A percentile compares a stretch with the other conserved stretches of the same genome.
Evolutionary conservation across 805 yeast genomes (phyloP).

Genomic region (Cyberlindnera petersonii): DNA sequence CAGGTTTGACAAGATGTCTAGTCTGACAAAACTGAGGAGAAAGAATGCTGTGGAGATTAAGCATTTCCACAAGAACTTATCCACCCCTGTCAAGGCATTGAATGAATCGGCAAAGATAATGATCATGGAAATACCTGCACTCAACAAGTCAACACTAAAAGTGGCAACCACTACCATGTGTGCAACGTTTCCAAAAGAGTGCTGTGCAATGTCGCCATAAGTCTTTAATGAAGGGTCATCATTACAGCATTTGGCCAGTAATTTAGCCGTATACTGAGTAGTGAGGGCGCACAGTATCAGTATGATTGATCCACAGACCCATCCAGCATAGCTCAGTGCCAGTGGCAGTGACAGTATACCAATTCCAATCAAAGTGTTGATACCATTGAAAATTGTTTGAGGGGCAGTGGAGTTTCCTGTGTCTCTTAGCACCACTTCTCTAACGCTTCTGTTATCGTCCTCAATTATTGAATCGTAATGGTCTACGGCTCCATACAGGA

Average conservation of each 20-base stretch:
- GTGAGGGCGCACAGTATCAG: conserved; percentile 43
- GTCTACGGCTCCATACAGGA: too few species aligned
- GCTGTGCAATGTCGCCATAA: conserved; percentile 57
- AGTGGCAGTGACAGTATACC: conserved; percentile 72
- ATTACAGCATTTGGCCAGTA: conserved; percentile 46
- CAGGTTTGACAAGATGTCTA: conserved; percentile 50
- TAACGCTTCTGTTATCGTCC: conserved; percentile 16
- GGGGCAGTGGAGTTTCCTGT: conserved; percentile 55
- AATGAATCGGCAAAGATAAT: conserved; percentile 61
- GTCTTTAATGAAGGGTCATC: conserved; percentile 40
- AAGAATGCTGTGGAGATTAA: conserved; percentile 38
- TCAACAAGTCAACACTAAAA: conserved; percentile 55
- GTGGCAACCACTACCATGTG: conserved; percentile 43
- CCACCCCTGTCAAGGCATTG: conserved; percentile 41
- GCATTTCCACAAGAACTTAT: conserved; percentile 39
- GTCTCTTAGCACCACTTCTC: conserved; percentile 14
- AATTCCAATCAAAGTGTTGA: conserved; percentile 72
- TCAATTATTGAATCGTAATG: too few species aligned
- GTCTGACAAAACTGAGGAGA: conserved; percentile 49
- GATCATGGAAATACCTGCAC: conserved; percentile 56
- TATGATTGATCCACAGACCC: conserved; percentile 48
- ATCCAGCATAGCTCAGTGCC: conserved; percentile 65
- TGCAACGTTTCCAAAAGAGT: conserved; percentile 43
- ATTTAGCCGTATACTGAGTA: conserved; percentile 51
- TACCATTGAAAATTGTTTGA: conserved; percentile 74